Conservation (phyloP, 2,329 filamentous ascomycete species). For the Colletotrichum lini region DNA sequence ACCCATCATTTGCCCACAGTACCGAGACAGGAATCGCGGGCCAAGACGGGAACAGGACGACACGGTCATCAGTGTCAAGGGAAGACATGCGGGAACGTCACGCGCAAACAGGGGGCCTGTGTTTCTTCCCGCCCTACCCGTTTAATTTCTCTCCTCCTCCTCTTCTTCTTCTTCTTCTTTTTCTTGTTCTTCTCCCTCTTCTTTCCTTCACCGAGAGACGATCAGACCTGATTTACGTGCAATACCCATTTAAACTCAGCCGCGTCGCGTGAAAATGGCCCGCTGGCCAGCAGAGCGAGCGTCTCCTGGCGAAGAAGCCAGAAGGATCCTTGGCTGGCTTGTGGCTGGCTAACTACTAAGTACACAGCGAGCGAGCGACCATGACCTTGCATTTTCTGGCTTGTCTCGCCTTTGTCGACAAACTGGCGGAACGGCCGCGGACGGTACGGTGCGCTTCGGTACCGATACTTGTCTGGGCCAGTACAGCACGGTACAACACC, state of each 20-base stretch:
- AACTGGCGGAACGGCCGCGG: constrained; percentile 7
- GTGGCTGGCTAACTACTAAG: not conserved
- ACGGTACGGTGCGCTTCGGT: constrained; percentile 16
- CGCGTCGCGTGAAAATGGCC: not conserved
- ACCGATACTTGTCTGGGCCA: constrained; percentile 11
- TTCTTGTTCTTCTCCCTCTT: not conserved
- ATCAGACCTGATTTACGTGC: not conserved
- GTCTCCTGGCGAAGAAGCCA: not conserved
- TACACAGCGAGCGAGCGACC: not conserved
- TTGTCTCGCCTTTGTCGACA: not conserved
- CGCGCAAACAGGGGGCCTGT: not conserved
- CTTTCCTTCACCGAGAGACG: not conserved
- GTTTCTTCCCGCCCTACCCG: not conserved
- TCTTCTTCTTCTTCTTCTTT: not conserved
- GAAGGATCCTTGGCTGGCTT: not conserved
- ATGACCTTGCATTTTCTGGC: not conserved
- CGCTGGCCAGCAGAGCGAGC: not conserved
- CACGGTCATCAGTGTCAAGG: not conserved
- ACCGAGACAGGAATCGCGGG: constrained; percentile 3
- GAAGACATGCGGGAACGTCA: not conserved
- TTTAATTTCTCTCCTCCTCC: not conserved
- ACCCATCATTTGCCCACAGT: constrained; percentile 11
- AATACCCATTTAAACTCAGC: not conserved
- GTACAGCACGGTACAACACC: not conserved
- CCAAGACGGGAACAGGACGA: constrained; percentile 1